A percentile compares a stretch with the other conserved stretches of the same genome.
Conservation (phyloP, 179 eudicot species). For the Actinidia arguta region DNA sequence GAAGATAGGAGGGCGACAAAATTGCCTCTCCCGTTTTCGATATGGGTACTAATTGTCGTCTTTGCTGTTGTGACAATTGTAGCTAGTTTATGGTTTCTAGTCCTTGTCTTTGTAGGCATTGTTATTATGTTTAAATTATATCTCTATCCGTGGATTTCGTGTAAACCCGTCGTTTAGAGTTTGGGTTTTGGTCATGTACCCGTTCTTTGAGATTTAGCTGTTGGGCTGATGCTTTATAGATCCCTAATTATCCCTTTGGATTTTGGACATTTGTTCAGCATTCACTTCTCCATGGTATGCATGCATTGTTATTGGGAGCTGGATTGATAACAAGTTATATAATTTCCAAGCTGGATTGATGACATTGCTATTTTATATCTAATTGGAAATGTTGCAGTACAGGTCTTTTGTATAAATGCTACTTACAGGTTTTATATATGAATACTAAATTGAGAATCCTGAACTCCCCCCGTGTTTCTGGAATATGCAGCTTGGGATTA, state of each 20-base stretch:
- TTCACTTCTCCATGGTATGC: not conserved
- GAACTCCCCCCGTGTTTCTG: not conserved
- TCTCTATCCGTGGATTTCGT: not conserved
- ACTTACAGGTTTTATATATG: not conserved
- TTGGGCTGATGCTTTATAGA: not conserved
- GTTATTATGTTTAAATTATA: not conserved
- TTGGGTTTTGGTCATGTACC: not conserved
- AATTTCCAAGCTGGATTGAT: not conserved
- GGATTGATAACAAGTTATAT: not conserved
- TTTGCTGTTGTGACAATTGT: not conserved
- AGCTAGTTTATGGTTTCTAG: not conserved
- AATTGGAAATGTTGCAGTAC: slow-evolving; percentile 2
- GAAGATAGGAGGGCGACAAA: not conserved
- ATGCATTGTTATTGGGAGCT: not conserved
- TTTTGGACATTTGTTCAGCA: not conserved
- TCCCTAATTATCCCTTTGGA: not conserved
- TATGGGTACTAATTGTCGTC: not conserved
- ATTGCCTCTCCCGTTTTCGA: not conserved
- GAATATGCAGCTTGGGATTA: not conserved
- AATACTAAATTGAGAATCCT: not conserved
- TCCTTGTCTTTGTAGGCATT: not conserved
- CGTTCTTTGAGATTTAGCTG: not conserved
- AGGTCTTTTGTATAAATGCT: not conserved
- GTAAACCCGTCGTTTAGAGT: not conserved
- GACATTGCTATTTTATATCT: not conserved